phyloP scores from a whole-genome alignment of 2,329 filamentous ascomycete species.

The Aureobasidium namibiae region DNA sequence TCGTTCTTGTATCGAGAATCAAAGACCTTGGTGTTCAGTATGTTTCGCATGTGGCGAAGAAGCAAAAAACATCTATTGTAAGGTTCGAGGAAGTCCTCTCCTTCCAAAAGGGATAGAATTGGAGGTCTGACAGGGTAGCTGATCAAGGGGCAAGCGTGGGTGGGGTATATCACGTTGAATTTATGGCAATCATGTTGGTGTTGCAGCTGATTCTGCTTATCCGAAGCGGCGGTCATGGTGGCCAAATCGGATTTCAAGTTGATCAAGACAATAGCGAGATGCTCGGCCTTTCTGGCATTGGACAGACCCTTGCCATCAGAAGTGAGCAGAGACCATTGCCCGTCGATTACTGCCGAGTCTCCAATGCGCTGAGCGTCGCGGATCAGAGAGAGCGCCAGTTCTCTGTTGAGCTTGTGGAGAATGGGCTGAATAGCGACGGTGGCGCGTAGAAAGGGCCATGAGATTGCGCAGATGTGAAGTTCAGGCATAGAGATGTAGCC shows the following conservation, averaged over 20 bases:
- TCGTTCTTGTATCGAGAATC: neutral
- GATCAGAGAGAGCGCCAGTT: neutral
- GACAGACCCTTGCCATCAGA: constrained; percentile 2
- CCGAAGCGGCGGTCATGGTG: neutral
- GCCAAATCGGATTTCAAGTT: neutral
- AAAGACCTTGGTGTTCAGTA: neutral
- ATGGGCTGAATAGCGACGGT: neutral
- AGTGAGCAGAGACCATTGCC: neutral
- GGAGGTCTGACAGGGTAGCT: neutral
- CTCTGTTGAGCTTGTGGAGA: neutral
- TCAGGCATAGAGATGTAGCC: neutral
- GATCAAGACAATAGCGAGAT: neutral
- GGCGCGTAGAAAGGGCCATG: neutral
- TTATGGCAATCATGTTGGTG: neutral
- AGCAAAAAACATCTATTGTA: neutral
- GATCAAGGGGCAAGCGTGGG: neutral
- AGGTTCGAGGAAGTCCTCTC: neutral
- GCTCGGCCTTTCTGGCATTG: neutral
- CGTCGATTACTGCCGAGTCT: neutral
- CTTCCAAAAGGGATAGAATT: neutral
- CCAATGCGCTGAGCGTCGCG: neutral
- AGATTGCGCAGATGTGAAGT: neutral
- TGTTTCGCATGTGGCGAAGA: neutral
- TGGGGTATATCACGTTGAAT: neutral
- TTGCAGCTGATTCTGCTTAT: neutral